Conservation (phyloP, 495 filamentous ascomycete genomes). For the Aspergillus bridgeri region DNA sequence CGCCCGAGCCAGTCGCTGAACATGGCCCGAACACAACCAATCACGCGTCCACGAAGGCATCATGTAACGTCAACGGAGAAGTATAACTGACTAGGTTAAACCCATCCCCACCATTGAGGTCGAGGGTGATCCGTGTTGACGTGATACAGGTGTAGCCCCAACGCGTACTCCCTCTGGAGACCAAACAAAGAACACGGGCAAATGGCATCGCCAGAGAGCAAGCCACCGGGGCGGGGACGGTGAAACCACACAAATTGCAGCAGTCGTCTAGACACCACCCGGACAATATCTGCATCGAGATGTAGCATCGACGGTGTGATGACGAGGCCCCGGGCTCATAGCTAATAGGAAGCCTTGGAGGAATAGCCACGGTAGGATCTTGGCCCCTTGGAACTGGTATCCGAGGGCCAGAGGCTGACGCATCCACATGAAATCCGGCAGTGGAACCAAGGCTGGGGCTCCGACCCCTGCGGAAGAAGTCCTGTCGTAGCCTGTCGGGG, state of each 20-base stretch:
- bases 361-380: too few relatives aligned
- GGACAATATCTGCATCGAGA: too few relatives aligned
- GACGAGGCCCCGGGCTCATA: too few relatives aligned
- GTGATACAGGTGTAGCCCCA: not conserved
- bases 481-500: too few relatives aligned
- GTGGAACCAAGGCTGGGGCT: too few relatives aligned
- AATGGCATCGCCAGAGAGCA: not conserved
- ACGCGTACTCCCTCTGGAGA: not conserved
- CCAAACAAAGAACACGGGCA: not conserved
- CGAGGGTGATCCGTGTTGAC: not conserved
- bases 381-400: too few relatives aligned
- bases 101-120: not conserved
- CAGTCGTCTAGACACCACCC: too few relatives aligned
- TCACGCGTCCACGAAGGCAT: not conserved
- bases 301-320: not conserved
- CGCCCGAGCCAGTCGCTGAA: not conserved
- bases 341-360: too few relatives aligned
- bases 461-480: not conserved
- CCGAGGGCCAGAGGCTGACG: too few relatives aligned
- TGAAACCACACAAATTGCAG: too few relatives aligned
- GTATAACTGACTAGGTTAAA: not conserved
- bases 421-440: too few relatives aligned
- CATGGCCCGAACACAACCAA: not conserved
- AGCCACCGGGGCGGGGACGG: not conserved
- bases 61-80: not conserved